Base-by-base conservation (phyloP, 306 rosid species). In the Vicia faba region DNA sequence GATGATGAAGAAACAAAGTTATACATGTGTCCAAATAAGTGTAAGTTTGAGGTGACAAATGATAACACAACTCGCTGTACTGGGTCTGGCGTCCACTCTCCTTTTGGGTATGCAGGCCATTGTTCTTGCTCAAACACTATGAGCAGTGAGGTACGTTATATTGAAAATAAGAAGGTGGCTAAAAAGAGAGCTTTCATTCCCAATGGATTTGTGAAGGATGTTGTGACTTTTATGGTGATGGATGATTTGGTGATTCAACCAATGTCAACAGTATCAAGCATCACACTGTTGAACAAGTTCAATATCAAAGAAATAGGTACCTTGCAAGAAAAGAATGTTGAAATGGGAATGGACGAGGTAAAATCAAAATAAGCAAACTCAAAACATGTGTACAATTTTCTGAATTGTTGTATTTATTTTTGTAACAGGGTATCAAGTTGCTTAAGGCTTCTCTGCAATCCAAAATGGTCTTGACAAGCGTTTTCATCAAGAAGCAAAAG, bases 151-250 rank as follows among this genome's bases (percentile, higher is more conserved):
- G 33, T 28, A 28, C 0, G 0, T 0, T 4, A 3, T 4, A 4
- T 28, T 4, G 33, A 5, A 28, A 4, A 0, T 28, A 28, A 28
- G 33, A 28, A 28, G 33, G 33, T 28, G 0, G 33, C 33, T 28
- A 23, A n/a, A 12, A 3, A 64, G 1, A 28, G 0, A 7, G 4
- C 0, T 33, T 33, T 2, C n/a, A n/a, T n/a, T 7, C 0, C 38
- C 9, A 33, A 33, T 33, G 38, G 38, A 7, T 49, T 60, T 44
- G 85, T 84, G 39, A 78, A 78, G 40, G 88, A 58, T 1, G 57
- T 80, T 0, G 74, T 80, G 1, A 75, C 83, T 0, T 78, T 81
- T 36, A 81, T 73, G 75, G 80, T 78, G 13, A 84, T 61, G 78
- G 83, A 81, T 69, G 85, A 84, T 55, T 60, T 84, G 6, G 54